Base-by-base conservation (phyloP, 139 green algal genomes). In the Chlamydomonas eustigma region DNA sequence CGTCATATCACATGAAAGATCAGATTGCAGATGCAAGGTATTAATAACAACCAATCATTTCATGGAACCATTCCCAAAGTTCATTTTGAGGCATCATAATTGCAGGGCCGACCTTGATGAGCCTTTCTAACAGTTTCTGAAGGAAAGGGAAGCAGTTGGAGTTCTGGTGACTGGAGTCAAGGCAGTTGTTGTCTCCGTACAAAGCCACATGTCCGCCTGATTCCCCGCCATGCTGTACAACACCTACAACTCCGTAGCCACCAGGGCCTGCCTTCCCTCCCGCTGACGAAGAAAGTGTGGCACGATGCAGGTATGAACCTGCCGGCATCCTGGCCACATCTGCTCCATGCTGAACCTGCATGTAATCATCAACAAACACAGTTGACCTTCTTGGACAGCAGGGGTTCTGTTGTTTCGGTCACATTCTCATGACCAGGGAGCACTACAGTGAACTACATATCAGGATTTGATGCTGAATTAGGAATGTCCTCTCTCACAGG, bases 151-250 rank as follows among this genome's bases (percentile, higher is more conserved):
- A 90, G 83, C 91, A 96, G 75, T 85, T 73, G 38, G 69, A 58
- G 4, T 51, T 68, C 64, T 83, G 75, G 79, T 97, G 91, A 70
- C 83, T 91, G 75, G 84, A 92, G 87, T 99, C 95, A 28, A 99
- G 79, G 88, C 95, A 99, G 82, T 95, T 96, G 63, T 83, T 91
- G 83, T 99, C 95, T 6, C 92, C 89, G 52, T 92, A 94, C 1
- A 94, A 84, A 1, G 78, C 88, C 31, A 98, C 78, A 35, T 80
- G 67, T 2, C 94, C 94, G 30, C 77, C 51, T 65, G 64, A 25
- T 24, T 5, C n/a, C 6, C 66, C 32, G 66, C 69, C 36, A 4
- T 31, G 6, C 37, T 31, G 69, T 28, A 39, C 35, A 1, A 81
- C 38, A 8, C 76, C 70, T 31, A 81, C 32, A 31, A 81, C 8